Percentiles rank a stretch among this genome's conserved stretches.
Conservation (phyloP, 306 rosid genomes). For the Oxytropis ochrocephala region DNA sequence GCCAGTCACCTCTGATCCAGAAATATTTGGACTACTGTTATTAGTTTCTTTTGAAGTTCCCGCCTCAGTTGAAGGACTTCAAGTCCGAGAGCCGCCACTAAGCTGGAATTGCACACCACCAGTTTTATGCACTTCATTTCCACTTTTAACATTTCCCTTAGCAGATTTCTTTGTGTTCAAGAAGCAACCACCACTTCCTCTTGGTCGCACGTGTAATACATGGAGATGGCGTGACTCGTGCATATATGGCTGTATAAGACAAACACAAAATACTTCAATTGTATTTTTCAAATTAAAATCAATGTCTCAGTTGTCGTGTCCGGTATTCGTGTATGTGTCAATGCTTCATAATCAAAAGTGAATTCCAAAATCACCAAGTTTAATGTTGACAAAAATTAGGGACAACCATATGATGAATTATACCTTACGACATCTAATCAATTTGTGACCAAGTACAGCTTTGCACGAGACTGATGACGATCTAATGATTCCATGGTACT, state of each 20-base stretch:
- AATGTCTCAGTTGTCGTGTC: too few species aligned
- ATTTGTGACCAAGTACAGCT: slow-evolving; percentile 44
- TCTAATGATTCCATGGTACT: too few species aligned
- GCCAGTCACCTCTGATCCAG: slow-evolving; percentile 78
- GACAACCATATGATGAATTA: not conserved
- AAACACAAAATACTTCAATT: too few species aligned
- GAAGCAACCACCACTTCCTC: slow-evolving; percentile 95
- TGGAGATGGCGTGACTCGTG: too few species aligned
- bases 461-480: slow-evolving; percentile 96
- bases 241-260: too few species aligned
- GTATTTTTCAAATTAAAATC: too few species aligned
- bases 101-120: slow-evolving; percentile 28
- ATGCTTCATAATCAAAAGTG: too few species aligned
- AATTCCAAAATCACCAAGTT: too few species aligned
- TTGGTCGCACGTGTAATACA: slow-evolving; percentile 84
- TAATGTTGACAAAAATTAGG: too few species aligned
- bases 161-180: slow-evolving; percentile 48
- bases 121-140: slow-evolving; percentile 26
- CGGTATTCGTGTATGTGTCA: too few species aligned
- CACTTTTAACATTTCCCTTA: slow-evolving; percentile 28
- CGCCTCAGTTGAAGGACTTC: slow-evolving; percentile 58
- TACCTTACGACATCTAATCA: slow-evolving; percentile 68
- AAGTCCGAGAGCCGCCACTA: slow-evolving; percentile 60
- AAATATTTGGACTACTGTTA: slow-evolving; percentile 52
- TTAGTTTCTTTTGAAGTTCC: slow-evolving; percentile 62